These are phyloP conservation scores for Aureobasidium zeae DNA, from an alignment of 2,329 filamentous ascomycete species.

Conservation along the genomic window DNA sequence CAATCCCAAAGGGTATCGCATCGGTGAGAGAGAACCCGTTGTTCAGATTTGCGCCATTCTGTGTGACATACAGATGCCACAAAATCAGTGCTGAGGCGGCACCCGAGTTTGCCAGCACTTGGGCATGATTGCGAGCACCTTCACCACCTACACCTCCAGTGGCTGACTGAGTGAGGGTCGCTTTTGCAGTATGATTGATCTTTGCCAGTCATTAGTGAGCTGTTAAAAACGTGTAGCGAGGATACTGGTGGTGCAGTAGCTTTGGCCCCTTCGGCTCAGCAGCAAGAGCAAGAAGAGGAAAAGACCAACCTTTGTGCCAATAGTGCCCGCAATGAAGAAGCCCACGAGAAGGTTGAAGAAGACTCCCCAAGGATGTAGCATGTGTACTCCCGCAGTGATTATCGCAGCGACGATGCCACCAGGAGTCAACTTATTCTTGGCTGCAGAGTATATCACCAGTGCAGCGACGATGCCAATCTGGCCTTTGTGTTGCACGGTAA, in stretches of 20 bases:
- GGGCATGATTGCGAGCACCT: conserved; percentile 71
- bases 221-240: background rate
- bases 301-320: conserved; percentile 63
- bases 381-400: conserved; percentile 68
- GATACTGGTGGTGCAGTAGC: background rate
- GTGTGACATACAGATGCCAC: conserved; percentile 31
- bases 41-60: background rate
- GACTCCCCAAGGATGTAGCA: conserved; percentile 86
- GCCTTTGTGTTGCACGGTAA: conserved; percentile 6
- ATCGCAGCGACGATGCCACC: conserved; percentile 62
- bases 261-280: background rate
- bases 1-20: conserved; percentile 9
- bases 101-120: conserved; percentile 83
- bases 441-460: conserved; percentile 45
- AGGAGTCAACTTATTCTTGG: conserved; percentile 53
- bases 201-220: conserved; percentile 28
- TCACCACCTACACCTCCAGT: conserved; percentile 67
- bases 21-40: conserved; percentile 28
- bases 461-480: conserved; percentile 19
- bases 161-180: conserved; percentile 67
- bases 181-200: conserved; percentile 83
- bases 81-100: conserved; percentile 60
- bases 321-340: conserved; percentile 80
- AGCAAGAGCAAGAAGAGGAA: background rate
- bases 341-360: conserved; percentile 74